These are phyloP conservation scores for Phialemonium atrogriseum DNA, from an alignment of 2,329 filamentous ascomycete species.

Conservation along the genomic window DNA sequence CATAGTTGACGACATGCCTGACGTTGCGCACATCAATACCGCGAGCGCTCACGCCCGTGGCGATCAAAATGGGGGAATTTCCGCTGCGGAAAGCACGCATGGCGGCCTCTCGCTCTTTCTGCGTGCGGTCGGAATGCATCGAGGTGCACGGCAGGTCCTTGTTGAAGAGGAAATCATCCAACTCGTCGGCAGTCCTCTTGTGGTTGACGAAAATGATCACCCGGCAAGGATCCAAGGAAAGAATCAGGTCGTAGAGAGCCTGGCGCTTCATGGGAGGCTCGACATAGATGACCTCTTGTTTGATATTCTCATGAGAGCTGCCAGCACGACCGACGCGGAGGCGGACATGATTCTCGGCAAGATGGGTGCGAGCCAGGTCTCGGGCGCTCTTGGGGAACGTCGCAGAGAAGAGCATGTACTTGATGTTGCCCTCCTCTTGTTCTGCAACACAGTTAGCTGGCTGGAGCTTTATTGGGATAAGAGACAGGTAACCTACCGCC, in stretches of 20 bases:
- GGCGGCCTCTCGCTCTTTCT: constrained; percentile 85
- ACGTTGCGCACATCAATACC: constrained; percentile 85
- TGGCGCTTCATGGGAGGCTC: constrained; percentile 60
- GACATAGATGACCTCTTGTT: constrained; percentile 64
- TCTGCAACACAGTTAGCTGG: constrained; percentile 38
- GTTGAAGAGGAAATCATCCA: constrained; percentile 87
- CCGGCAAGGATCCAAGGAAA: constrained; percentile 60
- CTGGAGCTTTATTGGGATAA: neutral
- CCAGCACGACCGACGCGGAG: constrained; percentile 84
- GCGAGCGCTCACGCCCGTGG: constrained; percentile 79
- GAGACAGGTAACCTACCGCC: constrained; percentile 53
- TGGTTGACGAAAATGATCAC: constrained; percentile 88
- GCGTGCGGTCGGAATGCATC: constrained; percentile 80
- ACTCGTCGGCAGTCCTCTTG: constrained; percentile 67
- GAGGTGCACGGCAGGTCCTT: constrained; percentile 72
- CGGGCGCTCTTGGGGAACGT: constrained; percentile 82
- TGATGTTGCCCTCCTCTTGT: constrained; percentile 62
- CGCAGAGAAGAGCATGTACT: constrained; percentile 82
- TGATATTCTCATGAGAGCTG: constrained; percentile 73
- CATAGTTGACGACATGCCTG: constrained; percentile 88
- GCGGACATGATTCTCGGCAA: constrained; percentile 66
- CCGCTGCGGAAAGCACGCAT: constrained; percentile 77
- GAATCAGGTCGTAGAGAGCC: constrained; percentile 63
- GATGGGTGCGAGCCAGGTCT: constrained; percentile 66
- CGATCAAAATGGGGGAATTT: constrained; percentile 68